Evolutionary conservation across 208 protist species (phyloP).

Genomic region (Acanthamoeba lugdunensis): DNA sequence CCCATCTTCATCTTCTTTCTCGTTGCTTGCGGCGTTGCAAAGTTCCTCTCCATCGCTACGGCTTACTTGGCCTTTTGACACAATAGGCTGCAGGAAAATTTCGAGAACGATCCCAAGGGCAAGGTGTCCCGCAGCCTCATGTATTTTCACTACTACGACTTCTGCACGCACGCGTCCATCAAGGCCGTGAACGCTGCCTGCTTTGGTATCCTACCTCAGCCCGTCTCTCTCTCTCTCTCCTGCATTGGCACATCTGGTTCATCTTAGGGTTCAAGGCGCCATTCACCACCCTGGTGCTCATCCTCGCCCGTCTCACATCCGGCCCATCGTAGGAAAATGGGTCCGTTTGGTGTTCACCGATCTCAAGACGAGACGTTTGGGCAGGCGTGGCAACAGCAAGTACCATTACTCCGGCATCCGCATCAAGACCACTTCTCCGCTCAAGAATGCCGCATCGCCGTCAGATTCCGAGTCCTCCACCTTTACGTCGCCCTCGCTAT

Average conservation of each 20-base stretch:
- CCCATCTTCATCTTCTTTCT: background rate
- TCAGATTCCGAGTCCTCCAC: background rate
- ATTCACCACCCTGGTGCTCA: too few relatives aligned
- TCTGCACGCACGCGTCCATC: conserved; percentile 12
- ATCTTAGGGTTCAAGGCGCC: too few relatives aligned
- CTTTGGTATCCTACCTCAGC: too few relatives aligned
- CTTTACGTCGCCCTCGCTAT: background rate
- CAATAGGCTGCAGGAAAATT: conserved; percentile 65
- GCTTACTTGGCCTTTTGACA: too few relatives aligned
- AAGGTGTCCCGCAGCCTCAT: conserved; percentile 35
- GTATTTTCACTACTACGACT: conserved; percentile 51
- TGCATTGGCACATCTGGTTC: too few relatives aligned
- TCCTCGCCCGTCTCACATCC: too few relatives aligned
- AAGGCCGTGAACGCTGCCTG: conserved; percentile 63
- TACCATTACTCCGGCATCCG: conserved; percentile 73
- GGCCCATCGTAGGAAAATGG: conserved; percentile 8
- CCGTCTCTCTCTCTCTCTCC: background rate
- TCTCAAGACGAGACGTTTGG: conserved; percentile 68
- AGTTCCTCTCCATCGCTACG: too few relatives aligned
- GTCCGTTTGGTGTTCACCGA: conserved; percentile 55
- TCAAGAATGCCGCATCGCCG: background rate
- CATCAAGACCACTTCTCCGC: conserved; percentile 31
- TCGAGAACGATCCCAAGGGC: conserved; percentile 16
- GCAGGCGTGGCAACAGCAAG: conserved; percentile 68
- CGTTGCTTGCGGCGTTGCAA: too few relatives aligned